Evolutionary conservation across 169 alveolate genomes (phyloP).

Genomic region (Plasmodium relictum): DNA sequence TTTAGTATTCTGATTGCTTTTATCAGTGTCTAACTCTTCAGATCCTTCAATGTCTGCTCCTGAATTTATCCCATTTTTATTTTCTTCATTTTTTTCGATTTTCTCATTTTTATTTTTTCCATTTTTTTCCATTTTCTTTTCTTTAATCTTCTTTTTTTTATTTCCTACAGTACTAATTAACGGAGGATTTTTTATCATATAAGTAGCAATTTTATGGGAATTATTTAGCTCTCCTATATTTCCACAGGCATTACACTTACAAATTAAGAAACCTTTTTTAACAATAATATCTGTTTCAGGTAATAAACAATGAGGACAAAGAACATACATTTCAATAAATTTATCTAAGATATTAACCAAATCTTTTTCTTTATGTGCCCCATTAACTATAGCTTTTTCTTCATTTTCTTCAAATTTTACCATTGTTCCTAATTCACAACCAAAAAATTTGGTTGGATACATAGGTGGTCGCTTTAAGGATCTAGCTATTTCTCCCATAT

Average conservation of each 20-base stretch:
- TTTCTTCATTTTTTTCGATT: constrained; percentile 38
- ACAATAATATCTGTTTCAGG: constrained; percentile 98
- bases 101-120: constrained; percentile 69
- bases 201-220: constrained; percentile 96
- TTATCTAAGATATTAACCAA: constrained; percentile 95
- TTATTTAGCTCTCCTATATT: constrained; percentile 94
- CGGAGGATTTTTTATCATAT: constrained; percentile 97
- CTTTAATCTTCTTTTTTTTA: constrained; percentile 76
- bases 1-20: constrained; percentile 33
- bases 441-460: constrained; percentile 95
- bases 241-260: constrained; percentile 99
- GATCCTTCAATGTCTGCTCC: constrained; percentile 51
- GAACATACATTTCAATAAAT: constrained; percentile 97
- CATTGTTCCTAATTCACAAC: constrained; percentile 97
- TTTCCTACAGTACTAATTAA: constrained; percentile 78
- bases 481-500: constrained; percentile 98
- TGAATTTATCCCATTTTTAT: constrained; percentile 59
- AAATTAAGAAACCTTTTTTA: constrained; percentile 90
- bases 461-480: constrained; percentile 92
- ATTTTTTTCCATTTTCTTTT: constrained; percentile 77
- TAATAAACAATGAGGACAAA: constrained; percentile 97
- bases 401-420: constrained; percentile 95
- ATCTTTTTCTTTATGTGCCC: constrained; percentile 94
- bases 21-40: constrained; percentile 54
- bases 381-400: constrained; percentile 96